Conservation (phyloP, 2,329 filamentous ascomycete species). For the Colletotrichum tropicale region DNA sequence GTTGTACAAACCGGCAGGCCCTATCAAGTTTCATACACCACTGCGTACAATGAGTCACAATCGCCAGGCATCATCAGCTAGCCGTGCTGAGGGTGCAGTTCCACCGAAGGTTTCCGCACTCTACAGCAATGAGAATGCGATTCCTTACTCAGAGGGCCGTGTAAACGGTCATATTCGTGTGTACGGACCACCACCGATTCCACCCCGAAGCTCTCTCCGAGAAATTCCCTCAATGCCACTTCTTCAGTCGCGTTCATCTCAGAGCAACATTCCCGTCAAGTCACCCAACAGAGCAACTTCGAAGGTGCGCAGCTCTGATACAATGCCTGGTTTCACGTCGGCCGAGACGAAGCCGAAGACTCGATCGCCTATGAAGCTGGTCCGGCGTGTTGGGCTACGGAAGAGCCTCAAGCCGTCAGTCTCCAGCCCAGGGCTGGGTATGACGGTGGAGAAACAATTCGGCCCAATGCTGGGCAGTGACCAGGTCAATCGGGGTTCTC, state of each 20-base stretch:
- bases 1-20: not conserved
- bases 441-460: not conserved
- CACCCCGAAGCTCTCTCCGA: constrained; percentile 7
- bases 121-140: constrained; percentile 5
- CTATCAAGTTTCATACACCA: not conserved
- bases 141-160: not conserved
- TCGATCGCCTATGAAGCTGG: constrained; percentile 11
- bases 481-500: not conserved
- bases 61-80: constrained; percentile 3
- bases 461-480: not conserved
- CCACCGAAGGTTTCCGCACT: not conserved
- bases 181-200: constrained; percentile 5
- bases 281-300: not conserved
- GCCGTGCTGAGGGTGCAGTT: not conserved
- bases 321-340: not conserved
- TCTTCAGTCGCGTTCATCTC: not conserved
- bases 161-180: not conserved
- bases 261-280: not conserved
- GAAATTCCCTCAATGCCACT: constrained; percentile 7
- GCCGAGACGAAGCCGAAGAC: not conserved
- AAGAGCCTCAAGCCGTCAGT: not conserved
- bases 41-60: not conserved
- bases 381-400: not conserved
- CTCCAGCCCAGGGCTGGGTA: constrained; percentile 8
- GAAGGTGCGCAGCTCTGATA: not conserved